phyloP scores from a whole-genome alignment of 116 monocot genomes.

The Thalassia testudinum region DNA sequence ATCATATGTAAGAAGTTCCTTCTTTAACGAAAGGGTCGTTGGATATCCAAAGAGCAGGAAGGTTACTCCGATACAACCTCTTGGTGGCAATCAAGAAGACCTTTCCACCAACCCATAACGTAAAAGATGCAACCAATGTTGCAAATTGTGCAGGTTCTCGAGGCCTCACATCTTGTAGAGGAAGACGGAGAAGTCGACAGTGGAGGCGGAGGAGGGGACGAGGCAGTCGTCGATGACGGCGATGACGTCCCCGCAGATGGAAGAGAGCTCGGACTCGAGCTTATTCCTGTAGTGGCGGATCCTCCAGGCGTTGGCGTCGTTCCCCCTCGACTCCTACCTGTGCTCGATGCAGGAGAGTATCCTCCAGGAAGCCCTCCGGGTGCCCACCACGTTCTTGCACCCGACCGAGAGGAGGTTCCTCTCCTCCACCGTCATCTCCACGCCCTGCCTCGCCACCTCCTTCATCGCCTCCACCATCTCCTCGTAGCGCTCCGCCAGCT shows the following conservation, averaged over 20 bases:
- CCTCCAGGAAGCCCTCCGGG: slow-evolving; percentile 25
- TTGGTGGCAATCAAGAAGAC: too few species aligned
- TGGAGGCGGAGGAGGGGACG: neutral
- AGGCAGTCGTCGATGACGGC: slow-evolving; percentile 12
- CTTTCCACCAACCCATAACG: too few species aligned
- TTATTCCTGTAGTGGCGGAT: slow-evolving; percentile 24
- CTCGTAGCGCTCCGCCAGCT: slow-evolving; percentile 42
- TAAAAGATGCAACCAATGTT: too few species aligned
- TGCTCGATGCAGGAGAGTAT: slow-evolving; percentile 15
- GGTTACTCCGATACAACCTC: neutral
- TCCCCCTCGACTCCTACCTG: slow-evolving; percentile 33
- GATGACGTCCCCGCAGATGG: slow-evolving; percentile 25
- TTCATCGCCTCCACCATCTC: slow-evolving; percentile 41
- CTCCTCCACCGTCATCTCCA: slow-evolving; percentile 34
- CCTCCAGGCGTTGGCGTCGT: slow-evolving; percentile 13
- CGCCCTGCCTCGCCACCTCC: slow-evolving; percentile 17
- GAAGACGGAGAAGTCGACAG: too few species aligned
- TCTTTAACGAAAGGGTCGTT: too few species aligned
- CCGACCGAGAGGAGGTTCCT: slow-evolving; percentile 25
- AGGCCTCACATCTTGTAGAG: neutral
- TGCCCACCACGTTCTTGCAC: slow-evolving; percentile 29
- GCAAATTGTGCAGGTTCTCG: too few species aligned
- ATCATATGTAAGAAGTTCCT: too few species aligned
- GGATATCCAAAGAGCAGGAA: neutral
- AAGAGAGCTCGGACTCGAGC: slow-evolving; percentile 31